Conservation (phyloP, 805 yeast genomes). For the Wickerhamomyces canadensis region DNA sequence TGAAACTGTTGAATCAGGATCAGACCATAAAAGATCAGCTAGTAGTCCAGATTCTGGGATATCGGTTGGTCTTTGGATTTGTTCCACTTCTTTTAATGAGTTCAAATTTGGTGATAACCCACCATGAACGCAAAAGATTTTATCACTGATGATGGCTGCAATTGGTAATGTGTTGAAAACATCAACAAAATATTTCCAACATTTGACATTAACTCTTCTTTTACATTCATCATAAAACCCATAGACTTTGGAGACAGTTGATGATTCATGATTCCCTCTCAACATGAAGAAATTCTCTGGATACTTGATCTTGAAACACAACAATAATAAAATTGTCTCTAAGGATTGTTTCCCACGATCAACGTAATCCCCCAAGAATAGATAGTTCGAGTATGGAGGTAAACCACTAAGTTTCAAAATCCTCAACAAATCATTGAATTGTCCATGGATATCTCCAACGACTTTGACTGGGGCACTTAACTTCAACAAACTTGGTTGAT, state of each 20-base stretch:
- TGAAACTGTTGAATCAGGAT: slow-evolving; percentile 53
- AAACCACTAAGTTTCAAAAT: slow-evolving; percentile 94
- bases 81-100: slow-evolving; percentile 61
- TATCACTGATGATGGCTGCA: slow-evolving; percentile 93
- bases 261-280: slow-evolving; percentile 97
- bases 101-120: slow-evolving; percentile 71
- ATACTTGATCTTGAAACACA: slow-evolving; percentile 92
- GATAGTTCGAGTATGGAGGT: slow-evolving; percentile 89
- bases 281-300: slow-evolving; percentile 93
- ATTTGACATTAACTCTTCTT: slow-evolving; percentile 83
- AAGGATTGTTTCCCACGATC: slow-evolving; percentile 96
- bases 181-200: slow-evolving; percentile 92
- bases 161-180: slow-evolving; percentile 93
- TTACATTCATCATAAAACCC: slow-evolving; percentile 99
- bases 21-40: slow-evolving; percentile 80
- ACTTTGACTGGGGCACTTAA: slow-evolving; percentile 74
- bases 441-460: slow-evolving; percentile 96
- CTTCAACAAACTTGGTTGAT: slow-evolving; percentile 87
- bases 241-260: slow-evolving; percentile 92
- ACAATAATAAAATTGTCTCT: slow-evolving; percentile 80
- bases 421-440: slow-evolving; percentile 85
- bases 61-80: slow-evolving; percentile 75
- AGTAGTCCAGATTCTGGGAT: slow-evolving; percentile 75
- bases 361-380: slow-evolving; percentile 94
- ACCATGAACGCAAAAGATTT: slow-evolving; percentile 87